Evolutionary conservation across 345 rosid species (phyloP).

Genomic region (Aurinia saxatilis): DNA sequence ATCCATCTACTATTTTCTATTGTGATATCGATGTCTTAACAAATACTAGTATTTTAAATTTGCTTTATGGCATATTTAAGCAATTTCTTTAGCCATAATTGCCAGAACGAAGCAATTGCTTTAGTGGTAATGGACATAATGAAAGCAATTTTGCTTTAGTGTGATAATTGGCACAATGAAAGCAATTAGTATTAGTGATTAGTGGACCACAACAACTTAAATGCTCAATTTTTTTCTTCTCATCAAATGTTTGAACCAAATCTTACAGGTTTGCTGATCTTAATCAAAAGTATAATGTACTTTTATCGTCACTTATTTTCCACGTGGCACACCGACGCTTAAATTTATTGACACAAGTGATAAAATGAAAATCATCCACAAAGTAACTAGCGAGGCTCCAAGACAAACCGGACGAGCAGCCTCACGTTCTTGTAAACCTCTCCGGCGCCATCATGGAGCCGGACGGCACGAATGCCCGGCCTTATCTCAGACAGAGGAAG

Average conservation of each 20-base stretch:
- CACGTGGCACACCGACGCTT: background rate
- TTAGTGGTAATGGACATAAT: background rate
- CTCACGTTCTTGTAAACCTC: conserved; percentile 43
- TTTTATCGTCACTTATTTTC: no score
- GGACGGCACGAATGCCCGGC: conserved; percentile 61
- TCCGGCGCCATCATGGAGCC: conserved; percentile 49
- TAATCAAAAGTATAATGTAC: background rate
- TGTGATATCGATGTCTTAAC: background rate
- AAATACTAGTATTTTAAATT: background rate
- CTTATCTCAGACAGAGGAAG: conserved; percentile 64
- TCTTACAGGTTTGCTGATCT: background rate
- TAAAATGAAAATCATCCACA: background rate
- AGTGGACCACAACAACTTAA: conserved; percentile 8
- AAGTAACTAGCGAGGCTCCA: conserved; percentile 12
- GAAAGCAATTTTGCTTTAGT: background rate
- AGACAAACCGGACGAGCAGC: conserved; percentile 34
- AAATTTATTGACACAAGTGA: background rate
- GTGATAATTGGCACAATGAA: background rate
- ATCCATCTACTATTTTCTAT: background rate
- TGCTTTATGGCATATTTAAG: background rate
- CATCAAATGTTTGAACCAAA: background rate
- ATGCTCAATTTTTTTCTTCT: no score
- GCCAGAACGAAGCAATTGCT: background rate
- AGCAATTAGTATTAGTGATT: background rate
- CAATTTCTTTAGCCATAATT: background rate